Evolutionary conservation across 768 basidiomycete genomes (phyloP).

Genomic region (Termitomyces titanicus): DNA sequence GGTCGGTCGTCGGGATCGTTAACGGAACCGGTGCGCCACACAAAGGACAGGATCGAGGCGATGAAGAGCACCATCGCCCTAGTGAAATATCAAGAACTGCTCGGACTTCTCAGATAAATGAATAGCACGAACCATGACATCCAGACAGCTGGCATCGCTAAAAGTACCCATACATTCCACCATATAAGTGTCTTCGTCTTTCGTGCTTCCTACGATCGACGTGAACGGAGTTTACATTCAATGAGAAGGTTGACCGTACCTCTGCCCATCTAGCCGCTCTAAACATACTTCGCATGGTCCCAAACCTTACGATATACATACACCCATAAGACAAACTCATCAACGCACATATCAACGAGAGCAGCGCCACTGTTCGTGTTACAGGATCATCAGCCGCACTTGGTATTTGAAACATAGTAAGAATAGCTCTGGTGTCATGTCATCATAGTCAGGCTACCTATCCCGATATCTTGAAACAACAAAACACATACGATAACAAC

Average conservation of each 20-base stretch:
- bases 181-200: constrained; percentile 23
- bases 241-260: constrained; percentile 27
- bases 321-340: constrained; percentile 75
- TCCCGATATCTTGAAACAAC: not conserved
- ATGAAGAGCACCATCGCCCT: constrained; percentile 71
- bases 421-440: constrained; percentile 51
- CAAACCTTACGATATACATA: constrained; percentile 69
- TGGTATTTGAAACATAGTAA: constrained; percentile 63
- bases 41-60: constrained; percentile 58
- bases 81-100: not conserved
- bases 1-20: constrained; percentile 32
- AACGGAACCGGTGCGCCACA: constrained; percentile 64
- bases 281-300: constrained; percentile 69
- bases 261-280: constrained; percentile 73
- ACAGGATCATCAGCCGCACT: constrained; percentile 55
- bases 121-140: constrained; percentile 51
- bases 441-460: not conserved
- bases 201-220: constrained; percentile 48
- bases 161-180: constrained; percentile 64
- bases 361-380: constrained; percentile 55
- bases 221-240: not conserved
- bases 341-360: constrained; percentile 63
- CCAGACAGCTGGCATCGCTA: constrained; percentile 67
- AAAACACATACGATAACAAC: constrained; percentile 34
- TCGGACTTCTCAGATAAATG: not conserved